Evolutionary conservation across 208 protist genomes (phyloP), one percentile per base, ranked within the genome.

Genomic region (Vickermania ingenoplastis): DNA sequence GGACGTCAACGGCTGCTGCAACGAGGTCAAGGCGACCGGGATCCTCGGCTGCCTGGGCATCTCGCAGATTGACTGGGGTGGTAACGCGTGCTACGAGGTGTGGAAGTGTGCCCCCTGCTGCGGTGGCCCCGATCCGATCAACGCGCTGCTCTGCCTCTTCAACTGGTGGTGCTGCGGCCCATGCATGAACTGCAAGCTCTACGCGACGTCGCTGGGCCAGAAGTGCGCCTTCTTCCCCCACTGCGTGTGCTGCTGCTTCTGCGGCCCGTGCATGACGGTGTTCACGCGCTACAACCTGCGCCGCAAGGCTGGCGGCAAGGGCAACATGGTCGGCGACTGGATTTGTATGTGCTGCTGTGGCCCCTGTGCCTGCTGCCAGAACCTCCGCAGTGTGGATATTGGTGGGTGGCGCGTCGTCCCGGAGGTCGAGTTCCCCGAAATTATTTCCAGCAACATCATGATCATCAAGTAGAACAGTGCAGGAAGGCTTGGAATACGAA

Each of bases 261-360:
- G 72, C 58, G 71, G 65, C n/a, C 74, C 77, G 2, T 17, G 50
- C 24, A 45, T 45, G 36, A 45, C 36, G 36, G 63, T 78, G 62
- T 83, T 89, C 69, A 89, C 79, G 27, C 86, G 86, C 48, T 89
- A 92, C 69, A 92, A 92, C 70, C 75, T 87, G 53, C 86, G 81
- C 36, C 86, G 89, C 57, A 81, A 75, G 69, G 81, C 62, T 36
- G 86, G 86, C 24, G 76, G 73, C 28, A 56, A 52, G 0, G 86
- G 86, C 49, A 89, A 86, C 72, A 85, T 92, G 62, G 63, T 85
- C 53, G 86, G 86, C 11, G 86, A 92, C 60, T 89, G 56, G 61
- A 62, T 79, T 11, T 92, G 86, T 59, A 64, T 76, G 21, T 85
- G 51, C 61, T 88, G 65, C 65, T 89, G 86, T 62, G 63, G 71